These are phyloP conservation scores for Neofusicoccum parvum DNA, from an alignment of 2,329 filamentous ascomycete genomes.

Conservation along the genomic window DNA sequence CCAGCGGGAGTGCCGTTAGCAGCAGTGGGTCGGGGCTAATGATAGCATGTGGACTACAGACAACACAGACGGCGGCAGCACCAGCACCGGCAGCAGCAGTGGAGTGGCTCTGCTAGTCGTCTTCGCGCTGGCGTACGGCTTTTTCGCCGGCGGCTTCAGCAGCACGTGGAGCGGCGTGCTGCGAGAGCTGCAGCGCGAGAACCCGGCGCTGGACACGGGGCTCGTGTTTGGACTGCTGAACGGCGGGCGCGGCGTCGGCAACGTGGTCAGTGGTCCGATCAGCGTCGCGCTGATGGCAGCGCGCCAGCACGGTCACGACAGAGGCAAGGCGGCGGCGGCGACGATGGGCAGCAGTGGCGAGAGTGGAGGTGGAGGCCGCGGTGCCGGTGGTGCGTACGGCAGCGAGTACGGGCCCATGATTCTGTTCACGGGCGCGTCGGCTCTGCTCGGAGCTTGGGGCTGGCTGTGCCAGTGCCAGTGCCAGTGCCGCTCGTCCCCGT, in stretches of 20 bases:
- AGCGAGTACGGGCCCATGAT: slow-evolving; percentile 40
- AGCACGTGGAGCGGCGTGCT: slow-evolving; percentile 43
- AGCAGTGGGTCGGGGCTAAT: too few relatives aligned
- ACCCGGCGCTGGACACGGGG: slow-evolving; percentile 39
- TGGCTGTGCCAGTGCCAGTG: slow-evolving; percentile 7
- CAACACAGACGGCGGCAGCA: too few relatives aligned
- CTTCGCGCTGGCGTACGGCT: slow-evolving; percentile 47
- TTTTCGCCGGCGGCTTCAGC: slow-evolving; percentile 44
- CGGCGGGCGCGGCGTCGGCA: slow-evolving; percentile 52
- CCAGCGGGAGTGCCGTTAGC: too few relatives aligned
- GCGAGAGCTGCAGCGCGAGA: slow-evolving; percentile 6
- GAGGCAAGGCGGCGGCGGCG: background rate
- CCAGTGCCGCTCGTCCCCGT: too few relatives aligned
- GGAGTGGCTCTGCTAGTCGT: slow-evolving; percentile 42
- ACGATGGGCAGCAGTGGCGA: background rate
- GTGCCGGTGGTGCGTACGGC: slow-evolving; percentile 31
- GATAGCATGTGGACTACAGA: too few relatives aligned
- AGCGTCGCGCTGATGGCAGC: slow-evolving; percentile 45
- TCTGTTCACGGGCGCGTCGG: slow-evolving; percentile 40
- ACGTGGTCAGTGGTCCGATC: slow-evolving; percentile 52
- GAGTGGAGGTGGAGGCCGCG: slow-evolving; percentile 24
- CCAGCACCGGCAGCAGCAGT: background rate
- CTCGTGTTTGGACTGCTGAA: slow-evolving; percentile 51
- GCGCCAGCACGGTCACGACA: slow-evolving; percentile 21
- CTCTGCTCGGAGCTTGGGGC: slow-evolving; percentile 23